A percentile compares a stretch with the other conserved stretches of the same genome.
Evolutionary conservation across 2,329 filamentous ascomycete species (phyloP).

Genomic region (Cytospora leucostoma): DNA sequence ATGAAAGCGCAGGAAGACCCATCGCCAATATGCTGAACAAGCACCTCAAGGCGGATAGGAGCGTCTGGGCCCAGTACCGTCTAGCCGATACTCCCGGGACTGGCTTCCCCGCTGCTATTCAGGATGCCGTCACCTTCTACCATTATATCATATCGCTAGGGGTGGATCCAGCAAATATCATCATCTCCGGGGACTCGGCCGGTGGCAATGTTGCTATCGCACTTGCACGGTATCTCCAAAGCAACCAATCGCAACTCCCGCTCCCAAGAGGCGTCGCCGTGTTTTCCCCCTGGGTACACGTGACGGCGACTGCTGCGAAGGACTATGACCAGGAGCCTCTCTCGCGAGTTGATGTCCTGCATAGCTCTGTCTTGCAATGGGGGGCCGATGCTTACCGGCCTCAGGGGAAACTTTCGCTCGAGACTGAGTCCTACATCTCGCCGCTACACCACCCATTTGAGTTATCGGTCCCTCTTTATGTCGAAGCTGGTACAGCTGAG

Average conservation of each 20-base stretch:
- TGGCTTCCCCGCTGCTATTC: conserved; percentile 31
- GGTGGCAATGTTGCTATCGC: conserved; percentile 31
- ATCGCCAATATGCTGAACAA: conserved; percentile 19
- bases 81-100: conserved; percentile 20
- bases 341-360: conserved; percentile 27
- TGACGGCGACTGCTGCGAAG: conserved; percentile 2
- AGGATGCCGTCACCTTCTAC: conserved; percentile 31
- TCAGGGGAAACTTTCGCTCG: conserved; percentile 10
- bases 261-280: conserved; percentile 4
- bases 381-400: conserved; percentile 30
- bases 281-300: conserved; percentile 15
- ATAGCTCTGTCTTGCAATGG: conserved; percentile 31
- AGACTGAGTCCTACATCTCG: conserved; percentile 29
- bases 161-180: conserved; percentile 6
- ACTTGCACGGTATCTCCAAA: conserved; percentile 27
- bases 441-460: conserved; percentile 32
- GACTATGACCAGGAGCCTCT: conserved; percentile 5
- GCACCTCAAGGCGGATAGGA: conserved; percentile 21
- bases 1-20: conserved; percentile 17
- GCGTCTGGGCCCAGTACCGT: conserved; percentile 31
- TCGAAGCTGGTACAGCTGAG: conserved; percentile 29
- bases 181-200: conserved; percentile 26
- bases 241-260: conserved; percentile 19
- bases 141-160: conserved; percentile 19
- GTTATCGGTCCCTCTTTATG: conserved; percentile 29